phyloP scores from a whole-genome alignment of 1,284 basidiomycete species.

The Porogramme epimiltina region DNA sequence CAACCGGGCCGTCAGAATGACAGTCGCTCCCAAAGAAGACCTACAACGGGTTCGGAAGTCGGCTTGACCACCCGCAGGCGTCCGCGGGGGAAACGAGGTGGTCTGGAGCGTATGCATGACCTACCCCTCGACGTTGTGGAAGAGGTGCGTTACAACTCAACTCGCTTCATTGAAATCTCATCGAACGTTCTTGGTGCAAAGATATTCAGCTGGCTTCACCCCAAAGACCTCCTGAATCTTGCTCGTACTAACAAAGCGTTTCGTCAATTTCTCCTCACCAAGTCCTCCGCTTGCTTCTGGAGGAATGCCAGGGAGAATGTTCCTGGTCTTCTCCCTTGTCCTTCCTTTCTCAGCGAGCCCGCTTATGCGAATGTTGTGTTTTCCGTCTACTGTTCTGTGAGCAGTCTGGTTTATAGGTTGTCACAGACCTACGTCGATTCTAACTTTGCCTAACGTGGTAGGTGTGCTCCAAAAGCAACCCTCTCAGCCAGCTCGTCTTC shows the following conservation, averaged over 20 bases:
- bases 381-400: slow-evolving; percentile 17
- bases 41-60: neutral
- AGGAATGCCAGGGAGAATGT: slow-evolving; percentile 28
- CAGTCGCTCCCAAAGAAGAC: neutral
- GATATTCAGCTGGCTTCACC: slow-evolving; percentile 6
- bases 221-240: slow-evolving; percentile 6
- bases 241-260: neutral
- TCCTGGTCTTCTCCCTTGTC: slow-evolving; percentile 29
- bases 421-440: too few relatives aligned
- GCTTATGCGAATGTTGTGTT: slow-evolving; percentile 33
- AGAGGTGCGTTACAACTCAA: slow-evolving; percentile 9
- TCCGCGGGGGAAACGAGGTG: neutral
- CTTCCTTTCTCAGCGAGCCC: slow-evolving; percentile 35
- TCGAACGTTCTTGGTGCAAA: neutral
- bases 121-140: slow-evolving; percentile 31
- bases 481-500: too few relatives aligned
- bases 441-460: too few relatives aligned
- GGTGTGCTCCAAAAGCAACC: too few relatives aligned
- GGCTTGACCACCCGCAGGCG: neutral
- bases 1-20: too few relatives aligned
- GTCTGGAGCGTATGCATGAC: slow-evolving; percentile 9
- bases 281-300: slow-evolving; percentile 43
- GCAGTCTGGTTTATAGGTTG: neutral
- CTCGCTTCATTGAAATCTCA: neutral
- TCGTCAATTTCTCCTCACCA: slow-evolving; percentile 34